Base-by-base conservation (phyloP, 2,329 filamentous ascomycete species). In the Hypomyces rosellus region DNA sequence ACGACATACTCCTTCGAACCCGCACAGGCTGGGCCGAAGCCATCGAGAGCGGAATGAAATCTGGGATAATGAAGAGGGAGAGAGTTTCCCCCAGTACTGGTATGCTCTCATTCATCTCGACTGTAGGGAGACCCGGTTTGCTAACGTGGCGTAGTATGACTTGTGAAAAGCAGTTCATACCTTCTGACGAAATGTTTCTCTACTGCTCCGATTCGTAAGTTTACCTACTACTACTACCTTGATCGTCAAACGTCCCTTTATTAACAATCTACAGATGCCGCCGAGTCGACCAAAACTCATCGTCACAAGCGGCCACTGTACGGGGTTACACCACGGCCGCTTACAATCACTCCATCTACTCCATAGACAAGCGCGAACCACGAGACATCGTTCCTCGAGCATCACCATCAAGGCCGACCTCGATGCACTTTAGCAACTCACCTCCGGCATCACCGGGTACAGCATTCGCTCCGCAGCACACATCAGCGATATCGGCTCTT, bases 11-110 rank as follows among this genome's bases (percentile, higher is more conserved):
- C 67, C 70, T 25, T 56, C 58, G 30, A 60, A 58, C 33, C 59
- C 66, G 38, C 72, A 73, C 51, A 81, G 78, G 64, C 65, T 76
- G 52, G 73, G 75, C 48, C 77, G 75, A 58, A 74, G 69, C 53
- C 70, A 74, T 11, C 73, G 73, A 49, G 75, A 80, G 44, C 69
- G 74, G 22, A 76, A 80, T 51, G 74, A 77, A 34, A 72, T 71
- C 63, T 78, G 71, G 63, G 75, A 78, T 48, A 75, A 79, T 48
- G 75, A 82, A 49, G 80, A 82, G 60, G 71, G 78, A 49, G 81
- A 84, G 61, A 81, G 76, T 65, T 84, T 85, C 55, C 81, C 81
- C 18, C 80, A 84, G 62, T 84, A 74, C 61, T 85, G 81, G 81
- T 85, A 74, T 51, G 79, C 76, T 51, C 30, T 16, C 33, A 37